These are phyloP conservation scores for Phytophthora quininea DNA, from an alignment of 352 stramenopile genomes.

Conservation along the genomic window DNA sequence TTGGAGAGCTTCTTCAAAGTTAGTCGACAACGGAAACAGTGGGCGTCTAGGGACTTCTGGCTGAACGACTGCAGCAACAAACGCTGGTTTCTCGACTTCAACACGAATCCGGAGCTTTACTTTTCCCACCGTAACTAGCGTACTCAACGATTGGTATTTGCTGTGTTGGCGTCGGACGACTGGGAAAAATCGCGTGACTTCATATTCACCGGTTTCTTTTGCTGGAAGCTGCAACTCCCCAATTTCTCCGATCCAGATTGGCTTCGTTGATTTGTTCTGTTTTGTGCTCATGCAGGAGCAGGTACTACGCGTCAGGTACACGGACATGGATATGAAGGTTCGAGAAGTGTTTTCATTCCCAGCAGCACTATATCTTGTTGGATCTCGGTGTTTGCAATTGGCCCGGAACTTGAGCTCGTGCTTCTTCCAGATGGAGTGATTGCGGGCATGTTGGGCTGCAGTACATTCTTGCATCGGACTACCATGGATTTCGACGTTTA, in stretches of 20 bases:
- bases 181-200: conserved; percentile 38
- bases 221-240: conserved; percentile 29
- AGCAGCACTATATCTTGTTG: neutral
- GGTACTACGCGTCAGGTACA: conserved; percentile 11
- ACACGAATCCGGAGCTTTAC: conserved; percentile 43
- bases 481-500: conserved; percentile 17
- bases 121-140: conserved; percentile 31
- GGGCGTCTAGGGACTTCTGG: conserved; percentile 6
- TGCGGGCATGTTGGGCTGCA: conserved; percentile 36
- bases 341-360: neutral
- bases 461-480: conserved; percentile 13
- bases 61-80: conserved; percentile 7
- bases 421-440: conserved; percentile 44
- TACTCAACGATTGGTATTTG: conserved; percentile 1
- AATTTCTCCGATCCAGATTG: conserved; percentile 31
- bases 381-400: neutral
- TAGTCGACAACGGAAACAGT: conserved; percentile 18
- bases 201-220: conserved; percentile 25
- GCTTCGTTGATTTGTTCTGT: neutral
- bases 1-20: conserved; percentile 42
- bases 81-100: conserved; percentile 22
- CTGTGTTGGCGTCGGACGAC: conserved; percentile 23
- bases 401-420: conserved; percentile 25
- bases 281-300: conserved; percentile 10
- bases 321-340: conserved; percentile 21